Percentiles rank a stretch among this genome's conserved stretches.
Evolutionary conservation across 108 stramenopile species (phyloP).

Genomic region (Parietichytrium sp.): DNA sequence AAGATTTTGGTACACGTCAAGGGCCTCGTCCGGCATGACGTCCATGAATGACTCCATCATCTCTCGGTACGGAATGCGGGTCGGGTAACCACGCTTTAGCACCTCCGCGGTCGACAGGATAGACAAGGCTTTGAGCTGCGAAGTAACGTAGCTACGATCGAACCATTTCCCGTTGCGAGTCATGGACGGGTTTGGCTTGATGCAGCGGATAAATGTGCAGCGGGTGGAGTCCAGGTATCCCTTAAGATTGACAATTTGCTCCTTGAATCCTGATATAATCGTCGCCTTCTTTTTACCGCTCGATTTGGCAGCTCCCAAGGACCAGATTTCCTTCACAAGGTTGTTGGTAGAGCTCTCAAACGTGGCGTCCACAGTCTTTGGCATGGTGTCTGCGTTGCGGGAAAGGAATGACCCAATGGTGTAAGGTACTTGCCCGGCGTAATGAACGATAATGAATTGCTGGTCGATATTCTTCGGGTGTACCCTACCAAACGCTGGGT

Average conservation of each 20-base stretch:
- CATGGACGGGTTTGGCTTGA: conserved; percentile 61
- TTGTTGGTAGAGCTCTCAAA: background rate
- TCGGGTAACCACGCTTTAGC: conserved; percentile 56
- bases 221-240: conserved; percentile 24
- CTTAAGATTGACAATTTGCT: conserved; percentile 40
- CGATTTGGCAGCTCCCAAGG: background rate
- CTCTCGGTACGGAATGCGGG: conserved; percentile 54
- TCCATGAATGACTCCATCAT: conserved; percentile 46
- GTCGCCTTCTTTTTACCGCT: conserved; percentile 41
- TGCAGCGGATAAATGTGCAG: conserved; percentile 56
- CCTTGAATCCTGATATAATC: conserved; percentile 74
- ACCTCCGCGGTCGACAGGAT: conserved; percentile 59
- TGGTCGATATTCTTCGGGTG: conserved; percentile 47
- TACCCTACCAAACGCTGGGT: conserved; percentile 38
- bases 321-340: background rate
- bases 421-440: conserved; percentile 45
- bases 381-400: conserved; percentile 42
- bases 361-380: conserved; percentile 15
- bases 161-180: conserved; percentile 44
- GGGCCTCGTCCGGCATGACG: conserved; percentile 40
- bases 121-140: conserved; percentile 55
- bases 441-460: conserved; percentile 41
- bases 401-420: conserved; percentile 1
- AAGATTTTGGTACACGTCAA: background rate
- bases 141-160: conserved; percentile 49